phyloP scores from a whole-genome alignment of 495 filamentous ascomycete genomes.

The Annulohypoxylon stygium region DNA sequence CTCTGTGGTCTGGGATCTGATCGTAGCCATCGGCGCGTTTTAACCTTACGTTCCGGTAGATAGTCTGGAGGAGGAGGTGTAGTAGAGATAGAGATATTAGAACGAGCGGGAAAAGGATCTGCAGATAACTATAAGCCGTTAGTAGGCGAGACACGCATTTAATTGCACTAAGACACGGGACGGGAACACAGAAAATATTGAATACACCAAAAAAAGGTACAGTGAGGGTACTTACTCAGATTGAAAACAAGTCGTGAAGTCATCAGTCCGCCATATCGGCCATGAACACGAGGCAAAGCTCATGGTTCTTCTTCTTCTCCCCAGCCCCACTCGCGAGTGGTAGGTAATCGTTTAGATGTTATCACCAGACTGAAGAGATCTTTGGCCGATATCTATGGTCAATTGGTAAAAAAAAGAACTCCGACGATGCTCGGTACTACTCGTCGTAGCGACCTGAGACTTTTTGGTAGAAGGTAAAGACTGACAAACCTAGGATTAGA shows the following conservation, averaged over 20 bases:
- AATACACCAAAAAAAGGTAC: not conserved
- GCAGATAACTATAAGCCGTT: slow-evolving; percentile 76
- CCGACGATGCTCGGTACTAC: slow-evolving; percentile 12
- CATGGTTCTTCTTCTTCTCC: slow-evolving; percentile 53
- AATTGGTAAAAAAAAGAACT: slow-evolving; percentile 14
- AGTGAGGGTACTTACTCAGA: slow-evolving; percentile 74
- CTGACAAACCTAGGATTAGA: slow-evolving; percentile 6
- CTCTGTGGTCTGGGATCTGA: slow-evolving; percentile 57
- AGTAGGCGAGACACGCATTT: slow-evolving; percentile 18
- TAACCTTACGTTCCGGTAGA: slow-evolving; percentile 61
- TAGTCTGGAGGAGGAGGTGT: slow-evolving; percentile 68
- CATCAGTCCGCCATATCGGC: slow-evolving; percentile 88
- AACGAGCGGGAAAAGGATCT: slow-evolving; percentile 82
- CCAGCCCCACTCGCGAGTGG: slow-evolving; percentile 45
- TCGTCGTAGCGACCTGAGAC: slow-evolving; percentile 15
- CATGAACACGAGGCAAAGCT: slow-evolving; percentile 79
- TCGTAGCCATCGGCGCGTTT: slow-evolving; percentile 65
- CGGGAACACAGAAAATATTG: not conserved
- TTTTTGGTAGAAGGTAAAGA: slow-evolving; percentile 8
- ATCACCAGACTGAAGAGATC: slow-evolving; percentile 41
- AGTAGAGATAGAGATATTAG: slow-evolving; percentile 77
- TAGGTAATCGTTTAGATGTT: slow-evolving; percentile 23
- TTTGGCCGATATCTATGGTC: slow-evolving; percentile 11
- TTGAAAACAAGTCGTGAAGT: slow-evolving; percentile 89
- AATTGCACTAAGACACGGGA: slow-evolving; percentile 8